Evolutionary conservation across 2,329 filamentous ascomycete genomes (phyloP), one percentile per base, ranked within the genome.

Genomic region (Chalaropsis thielavioides): DNA sequence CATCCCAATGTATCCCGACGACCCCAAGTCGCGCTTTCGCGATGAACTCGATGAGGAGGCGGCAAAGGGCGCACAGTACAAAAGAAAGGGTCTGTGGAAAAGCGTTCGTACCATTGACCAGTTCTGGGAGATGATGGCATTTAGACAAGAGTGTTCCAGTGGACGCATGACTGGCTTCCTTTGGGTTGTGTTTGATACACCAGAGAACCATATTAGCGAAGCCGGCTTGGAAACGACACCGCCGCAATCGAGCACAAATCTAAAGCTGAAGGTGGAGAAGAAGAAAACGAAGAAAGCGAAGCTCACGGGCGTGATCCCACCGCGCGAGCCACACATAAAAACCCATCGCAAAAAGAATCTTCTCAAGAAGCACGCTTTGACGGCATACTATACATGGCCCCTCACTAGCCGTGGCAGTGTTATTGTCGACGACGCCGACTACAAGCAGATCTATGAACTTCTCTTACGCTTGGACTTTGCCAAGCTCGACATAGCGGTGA

Each of bases 91-190:
- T 0, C 80, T 83, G 65, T 99, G 94, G 94, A 88, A 85, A 72
- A 91, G 88, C 67, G 85, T 96, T 27, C 86, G 82, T 72, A 88
- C 85, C 0, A 77, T 99, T 49, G 89, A 92, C n/a, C 86, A 92
- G 69, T 99, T 99, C 72, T 99, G 94, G 94, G 94, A 99, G 68
- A 88, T 95, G 81, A 97, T 99, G 92, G 87, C 92, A 0, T 97
- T 89, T 72, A 81, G 94, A 65, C 94, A 97, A 73, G 94, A 99
- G 72, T 99, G 94, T 72, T 96, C 92, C 0, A 90, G 91, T 41
- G 95, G 94, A 0, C 82, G 92, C 19, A 80, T 96, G 71, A 95
- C 96, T 0, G 95, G 95, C 0, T 99, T 99, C 70, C 80, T 97
- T 31, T 99, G 95, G 92, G 77, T 96, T 31, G 86, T 96, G 0